Percentiles rank a stretch among this genome's conserved stretches.
Conservation (phyloP, 2,329 filamentous ascomycete genomes). For the Pseudogymnoascus sp. region DNA sequence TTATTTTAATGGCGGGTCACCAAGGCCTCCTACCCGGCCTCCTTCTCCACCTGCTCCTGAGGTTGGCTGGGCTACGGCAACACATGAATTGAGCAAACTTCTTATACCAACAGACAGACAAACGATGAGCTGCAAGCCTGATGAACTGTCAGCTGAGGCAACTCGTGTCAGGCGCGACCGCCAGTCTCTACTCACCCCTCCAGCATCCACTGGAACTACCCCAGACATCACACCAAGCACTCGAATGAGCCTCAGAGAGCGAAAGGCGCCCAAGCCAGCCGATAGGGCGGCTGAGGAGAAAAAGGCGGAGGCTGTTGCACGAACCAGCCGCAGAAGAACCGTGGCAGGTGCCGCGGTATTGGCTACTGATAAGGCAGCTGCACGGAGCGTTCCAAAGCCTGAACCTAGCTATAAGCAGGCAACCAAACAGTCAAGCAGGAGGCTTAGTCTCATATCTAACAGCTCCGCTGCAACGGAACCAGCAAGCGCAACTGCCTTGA, state of each 20-base stretch:
- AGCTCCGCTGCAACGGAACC: constrained; percentile 26
- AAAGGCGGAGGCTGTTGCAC: constrained; percentile 30
- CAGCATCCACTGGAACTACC: constrained; percentile 24
- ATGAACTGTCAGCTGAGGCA: constrained; percentile 70
- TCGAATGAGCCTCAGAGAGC: constrained; percentile 68
- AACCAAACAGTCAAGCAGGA: constrained; percentile 28
- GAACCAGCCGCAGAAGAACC: constrained; percentile 52
- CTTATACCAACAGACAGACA: constrained; percentile 72
- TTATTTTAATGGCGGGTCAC: constrained; percentile 36
- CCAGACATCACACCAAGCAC: constrained; percentile 36
- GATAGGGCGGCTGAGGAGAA: constrained; percentile 48
- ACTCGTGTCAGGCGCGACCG: constrained; percentile 58
- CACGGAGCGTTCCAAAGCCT: constrained; percentile 26
- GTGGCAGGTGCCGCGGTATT: constrained; percentile 47
- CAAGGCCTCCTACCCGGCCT: constrained; percentile 36
- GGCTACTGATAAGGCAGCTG: constrained; percentile 37
- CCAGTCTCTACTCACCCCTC: constrained; percentile 45
- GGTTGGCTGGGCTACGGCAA: constrained; percentile 78
- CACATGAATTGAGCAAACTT: constrained; percentile 73
- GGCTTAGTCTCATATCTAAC: constrained; percentile 40
- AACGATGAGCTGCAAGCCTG: constrained; percentile 67
- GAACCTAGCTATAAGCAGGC: constrained; percentile 22
- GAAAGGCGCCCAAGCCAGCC: constrained; percentile 51
- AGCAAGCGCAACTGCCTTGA: constrained; percentile 14
- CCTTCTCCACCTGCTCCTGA: constrained; percentile 69